These are phyloP conservation scores for Colletotrichum filicis DNA, from an alignment of 2,329 filamentous ascomycete species.

Conservation along the genomic window DNA sequence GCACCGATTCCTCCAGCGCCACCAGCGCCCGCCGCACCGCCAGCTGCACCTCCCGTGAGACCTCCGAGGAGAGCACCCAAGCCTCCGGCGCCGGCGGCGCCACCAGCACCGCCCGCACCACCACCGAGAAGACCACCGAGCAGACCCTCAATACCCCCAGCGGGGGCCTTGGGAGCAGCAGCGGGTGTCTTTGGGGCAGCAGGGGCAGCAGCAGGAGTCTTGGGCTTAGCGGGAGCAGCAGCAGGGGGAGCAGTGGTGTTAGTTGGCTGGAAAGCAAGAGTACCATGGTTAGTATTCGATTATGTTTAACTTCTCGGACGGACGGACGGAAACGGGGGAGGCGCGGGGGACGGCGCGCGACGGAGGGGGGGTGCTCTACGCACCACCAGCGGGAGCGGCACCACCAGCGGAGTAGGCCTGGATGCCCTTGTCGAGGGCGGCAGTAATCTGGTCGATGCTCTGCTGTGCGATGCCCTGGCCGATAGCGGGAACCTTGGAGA, in stretches of 20 bases:
- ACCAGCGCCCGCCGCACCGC: neutral
- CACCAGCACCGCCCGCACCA: conserved; percentile 9
- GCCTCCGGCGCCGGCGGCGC: conserved; percentile 1
- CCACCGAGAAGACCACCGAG: conserved; percentile 12
- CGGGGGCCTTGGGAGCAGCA: conserved; percentile 4
- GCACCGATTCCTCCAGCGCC: neutral
- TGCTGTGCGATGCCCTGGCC: conserved; percentile 42
- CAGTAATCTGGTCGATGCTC: conserved; percentile 38
- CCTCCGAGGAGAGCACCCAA: conserved; percentile 6
- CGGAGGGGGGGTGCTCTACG: conserved; percentile 23
- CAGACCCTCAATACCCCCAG: conserved; percentile 15
- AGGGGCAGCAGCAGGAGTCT: neutral
- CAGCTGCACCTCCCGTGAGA: conserved; percentile 8
- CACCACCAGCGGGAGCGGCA: conserved; percentile 8
- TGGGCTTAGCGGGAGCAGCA: conserved; percentile 9
- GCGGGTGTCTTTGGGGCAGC: neutral
- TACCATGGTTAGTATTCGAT: conserved; percentile 15
- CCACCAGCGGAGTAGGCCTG: conserved; percentile 23
- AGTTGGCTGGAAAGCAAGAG: conserved; percentile 1
- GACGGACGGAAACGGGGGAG: neutral
- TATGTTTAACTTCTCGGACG: neutral
- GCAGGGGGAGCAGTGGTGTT: conserved; percentile 1
- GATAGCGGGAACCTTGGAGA: conserved; percentile 41
- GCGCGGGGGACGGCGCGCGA: conserved; percentile 9
- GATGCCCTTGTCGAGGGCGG: conserved; percentile 38